A percentile compares a stretch with the other conserved stretches of the same genome.
Conservation (phyloP, 208 protist genomes). For the Trypanosoma platydactyli region DNA sequence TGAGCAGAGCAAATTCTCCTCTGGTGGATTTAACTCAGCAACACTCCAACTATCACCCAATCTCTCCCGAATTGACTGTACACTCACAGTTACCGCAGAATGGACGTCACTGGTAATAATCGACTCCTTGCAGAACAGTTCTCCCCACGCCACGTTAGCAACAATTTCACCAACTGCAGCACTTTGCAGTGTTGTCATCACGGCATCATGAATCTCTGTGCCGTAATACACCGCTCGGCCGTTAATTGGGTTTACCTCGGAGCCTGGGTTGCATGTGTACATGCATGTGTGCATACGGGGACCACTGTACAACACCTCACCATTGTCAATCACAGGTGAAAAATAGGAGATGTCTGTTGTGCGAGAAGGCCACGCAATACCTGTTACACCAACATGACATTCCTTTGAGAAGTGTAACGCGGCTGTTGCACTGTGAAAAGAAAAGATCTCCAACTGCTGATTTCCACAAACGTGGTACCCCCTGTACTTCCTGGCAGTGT, state of each 20-base stretch:
- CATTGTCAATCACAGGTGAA: conserved; percentile 45
- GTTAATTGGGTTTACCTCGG: conserved; percentile 62
- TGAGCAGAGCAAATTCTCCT: conserved; percentile 44
- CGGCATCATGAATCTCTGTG: conserved; percentile 46
- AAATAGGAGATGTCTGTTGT: conserved; percentile 35
- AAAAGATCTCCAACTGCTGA: conserved; percentile 62
- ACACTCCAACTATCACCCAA: conserved; percentile 68
- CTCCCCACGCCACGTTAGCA: conserved; percentile 62
- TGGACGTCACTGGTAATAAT: conserved; percentile 32
- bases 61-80: conserved; percentile 31
- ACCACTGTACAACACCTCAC: conserved; percentile 64
- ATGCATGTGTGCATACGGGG: conserved; percentile 87
- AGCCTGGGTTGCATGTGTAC: conserved; percentile 71
- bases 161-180: conserved; percentile 74
- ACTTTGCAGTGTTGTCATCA: conserved; percentile 49
- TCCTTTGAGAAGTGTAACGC: conserved; percentile 73
- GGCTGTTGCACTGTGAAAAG: conserved; percentile 60
- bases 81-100: conserved; percentile 6
- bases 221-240: conserved; percentile 73
- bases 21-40: conserved; percentile 30
- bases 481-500: conserved; percentile 32
- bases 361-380: conserved; percentile 53
- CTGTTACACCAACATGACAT: conserved; percentile 62
- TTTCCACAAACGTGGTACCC: conserved; percentile 61
- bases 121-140: conserved; percentile 45